Conservation (phyloP, 345 rosid genomes). For the Salix udensis region DNA sequence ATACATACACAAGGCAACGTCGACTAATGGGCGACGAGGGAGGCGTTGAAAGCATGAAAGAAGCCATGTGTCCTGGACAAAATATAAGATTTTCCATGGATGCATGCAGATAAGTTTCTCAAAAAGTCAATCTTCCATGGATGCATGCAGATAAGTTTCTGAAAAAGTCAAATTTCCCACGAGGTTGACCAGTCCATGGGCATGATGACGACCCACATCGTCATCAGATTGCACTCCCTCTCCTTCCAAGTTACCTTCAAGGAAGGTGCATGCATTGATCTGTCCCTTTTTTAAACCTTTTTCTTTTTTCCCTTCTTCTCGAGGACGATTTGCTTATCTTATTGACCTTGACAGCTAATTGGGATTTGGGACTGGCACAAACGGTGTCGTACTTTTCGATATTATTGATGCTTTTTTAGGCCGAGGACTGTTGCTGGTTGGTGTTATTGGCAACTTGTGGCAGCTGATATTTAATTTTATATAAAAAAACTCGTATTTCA, state of each 20-base stretch:
- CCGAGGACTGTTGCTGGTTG: too few species aligned
- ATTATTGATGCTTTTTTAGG: background rate
- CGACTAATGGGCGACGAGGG: background rate
- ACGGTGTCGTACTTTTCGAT: background rate
- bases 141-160: conserved; percentile 6
- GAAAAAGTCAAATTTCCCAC: conserved; percentile 7
- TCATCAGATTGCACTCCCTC: background rate
- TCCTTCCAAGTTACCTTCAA: background rate
- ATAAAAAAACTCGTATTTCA: too few species aligned
- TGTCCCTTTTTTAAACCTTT: background rate
- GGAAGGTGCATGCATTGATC: background rate
- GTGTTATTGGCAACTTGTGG: too few species aligned
- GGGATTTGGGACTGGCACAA: background rate
- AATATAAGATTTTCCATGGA: background rate
- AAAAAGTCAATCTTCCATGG: conserved; percentile 12
- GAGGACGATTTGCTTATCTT: background rate
- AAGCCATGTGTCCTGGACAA: too few species aligned
- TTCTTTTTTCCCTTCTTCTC: background rate
- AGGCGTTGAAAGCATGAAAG: background rate
- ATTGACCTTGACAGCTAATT: background rate
- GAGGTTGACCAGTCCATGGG: background rate
- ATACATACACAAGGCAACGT: too few species aligned
- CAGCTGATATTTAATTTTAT: too few species aligned
- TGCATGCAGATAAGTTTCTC: conserved; percentile 5
- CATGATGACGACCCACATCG: too few species aligned